Base-by-base conservation (phyloP, 148 eudicot species). In the Salicornia ramosissima region DNA sequence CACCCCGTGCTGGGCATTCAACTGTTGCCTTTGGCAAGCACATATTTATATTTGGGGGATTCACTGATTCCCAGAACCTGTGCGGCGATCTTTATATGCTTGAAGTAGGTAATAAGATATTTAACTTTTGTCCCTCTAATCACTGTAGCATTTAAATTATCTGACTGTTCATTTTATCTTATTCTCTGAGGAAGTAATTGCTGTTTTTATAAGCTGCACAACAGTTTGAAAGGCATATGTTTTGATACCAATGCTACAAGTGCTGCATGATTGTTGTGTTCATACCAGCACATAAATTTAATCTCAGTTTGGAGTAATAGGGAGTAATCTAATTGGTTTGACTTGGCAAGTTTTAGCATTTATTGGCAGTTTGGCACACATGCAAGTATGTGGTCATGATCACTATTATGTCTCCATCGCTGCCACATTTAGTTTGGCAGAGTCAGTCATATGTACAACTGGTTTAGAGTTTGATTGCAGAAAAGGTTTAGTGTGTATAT, bases 1-100 rank as follows among this genome's bases (percentile, higher is more conserved):
- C 96, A 54, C 97, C 98, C 61, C 92, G 98, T 80, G 98, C 88
- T 76, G 98, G 98, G 72, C 98, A 94, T 64, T 84, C 88, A 46
- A 84, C 97, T 24, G 73, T 90, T 75, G 84, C 88, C 52, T 79
- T 83, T 74, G 96, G 92, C 62, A 88, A 84, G 77, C 74, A 82
- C 77, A 75, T 94, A 78, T 86, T 94, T 78, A 91, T 94, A 70
- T 90, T 90, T 83, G 98, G 98, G 31, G 97, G 97, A 72, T 94
- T 88, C 86, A 84, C 86, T 34, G 96, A 94, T 75, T 96, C 81
- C 60, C 94, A 90, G 65, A 87, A 81, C 72, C 81, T 90, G 53
- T 87, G 79, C 77, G 89, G 90, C 75, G 98, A 94, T 77, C 82
- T 88, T 30, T 82, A 88, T 77, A 78, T 86, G 89, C 85, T 94